A percentile compares a stretch with the other conserved stretches of the same genome.
These are phyloP conservation scores for Sporothrix pseudoabietina DNA, from an alignment of 2,329 filamentous ascomycete genomes.

Conservation along the genomic window DNA sequence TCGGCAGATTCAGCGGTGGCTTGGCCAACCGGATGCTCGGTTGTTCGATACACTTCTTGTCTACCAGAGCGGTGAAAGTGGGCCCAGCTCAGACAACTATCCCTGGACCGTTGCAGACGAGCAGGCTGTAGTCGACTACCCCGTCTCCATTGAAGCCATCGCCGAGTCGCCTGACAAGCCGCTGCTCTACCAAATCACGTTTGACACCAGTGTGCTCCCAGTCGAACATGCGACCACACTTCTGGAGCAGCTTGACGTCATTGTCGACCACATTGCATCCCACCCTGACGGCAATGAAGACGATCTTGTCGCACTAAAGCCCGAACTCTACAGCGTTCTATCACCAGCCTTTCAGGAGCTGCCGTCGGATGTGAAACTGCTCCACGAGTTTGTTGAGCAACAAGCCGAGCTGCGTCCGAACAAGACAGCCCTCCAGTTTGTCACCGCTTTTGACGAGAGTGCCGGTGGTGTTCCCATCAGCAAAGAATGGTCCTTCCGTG, in stretches of 20 bases:
- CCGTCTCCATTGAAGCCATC: slow-evolving; percentile 80
- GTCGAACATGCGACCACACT: slow-evolving; percentile 66
- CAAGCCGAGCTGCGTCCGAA: slow-evolving; percentile 60
- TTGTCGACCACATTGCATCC: slow-evolving; percentile 62
- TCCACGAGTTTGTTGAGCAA: slow-evolving; percentile 78
- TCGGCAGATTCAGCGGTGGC: slow-evolving; percentile 70
- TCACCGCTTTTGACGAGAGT: slow-evolving; percentile 55
- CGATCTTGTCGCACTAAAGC: slow-evolving; percentile 42
- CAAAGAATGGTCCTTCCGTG: slow-evolving; percentile 70
- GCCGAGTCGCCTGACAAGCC: slow-evolving; percentile 41
- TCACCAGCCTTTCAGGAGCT: slow-evolving; percentile 63
- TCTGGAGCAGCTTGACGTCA: slow-evolving; percentile 69
- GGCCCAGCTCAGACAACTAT: not conserved
- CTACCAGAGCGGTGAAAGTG: slow-evolving; percentile 65
- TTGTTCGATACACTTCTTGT: slow-evolving; percentile 86
- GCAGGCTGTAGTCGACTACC: slow-evolving; percentile 71
- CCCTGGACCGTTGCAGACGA: slow-evolving; percentile 67
- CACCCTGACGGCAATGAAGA: slow-evolving; percentile 48
- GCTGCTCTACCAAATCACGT: slow-evolving; percentile 67
- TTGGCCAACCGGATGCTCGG: slow-evolving; percentile 61
- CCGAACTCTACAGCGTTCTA: slow-evolving; percentile 63
- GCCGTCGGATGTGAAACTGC: slow-evolving; percentile 57
- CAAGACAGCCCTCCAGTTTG: slow-evolving; percentile 74
- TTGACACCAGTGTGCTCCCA: slow-evolving; percentile 66
- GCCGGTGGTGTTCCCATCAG: slow-evolving; percentile 46